A percentile compares a stretch with the other conserved stretches of the same genome.
Conservation (phyloP, 371 early-diverging fungal genomes). For the Paraphysoderma sedebokerense region DNA sequence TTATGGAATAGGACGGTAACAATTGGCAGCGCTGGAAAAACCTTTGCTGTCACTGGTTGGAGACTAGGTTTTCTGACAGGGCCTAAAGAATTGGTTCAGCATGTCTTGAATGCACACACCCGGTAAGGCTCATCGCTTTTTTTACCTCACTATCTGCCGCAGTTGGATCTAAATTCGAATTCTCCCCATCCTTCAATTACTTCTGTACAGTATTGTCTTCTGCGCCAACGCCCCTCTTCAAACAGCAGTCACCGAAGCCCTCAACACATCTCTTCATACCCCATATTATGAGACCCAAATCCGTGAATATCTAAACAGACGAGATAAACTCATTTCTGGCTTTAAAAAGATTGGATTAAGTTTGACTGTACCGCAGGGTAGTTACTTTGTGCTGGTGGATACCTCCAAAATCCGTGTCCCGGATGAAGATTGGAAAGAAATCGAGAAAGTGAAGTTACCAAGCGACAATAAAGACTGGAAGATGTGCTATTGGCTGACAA, state of each 20-base stretch:
- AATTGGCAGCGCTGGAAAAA: constrained; percentile 85
- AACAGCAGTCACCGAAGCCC: constrained; percentile 53
- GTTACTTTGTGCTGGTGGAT: constrained; percentile 85
- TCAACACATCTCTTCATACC: constrained; percentile 41
- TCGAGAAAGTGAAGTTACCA: constrained; percentile 27
- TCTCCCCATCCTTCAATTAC: background rate
- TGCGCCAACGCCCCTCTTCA: constrained; percentile 78
- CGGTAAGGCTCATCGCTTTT: constrained; percentile 13
- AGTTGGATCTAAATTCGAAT: background rate
- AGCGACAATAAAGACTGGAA: constrained; percentile 54
- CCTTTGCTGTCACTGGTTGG: constrained; percentile 93
- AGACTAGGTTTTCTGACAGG: constrained; percentile 89
- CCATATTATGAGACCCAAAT: constrained; percentile 53
- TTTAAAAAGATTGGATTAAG: constrained; percentile 54
- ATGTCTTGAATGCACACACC: constrained; percentile 72
- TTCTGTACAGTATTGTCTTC: constrained; percentile 40
- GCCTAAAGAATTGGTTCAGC: constrained; percentile 48
- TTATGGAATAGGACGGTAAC: constrained; percentile 87
- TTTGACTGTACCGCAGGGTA: constrained; percentile 76
- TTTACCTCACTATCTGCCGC: background rate
- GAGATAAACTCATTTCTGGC: constrained; percentile 47
- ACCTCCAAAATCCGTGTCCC: constrained; percentile 47
- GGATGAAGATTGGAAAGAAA: constrained; percentile 24
- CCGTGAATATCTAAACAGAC: constrained; percentile 44
- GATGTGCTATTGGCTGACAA: constrained; percentile 35